Percentiles rank a stretch among this genome's conserved stretches.
Evolutionary conservation across 2,329 filamentous ascomycete species (phyloP).

Genomic region (Sphaerulina musiva): DNA sequence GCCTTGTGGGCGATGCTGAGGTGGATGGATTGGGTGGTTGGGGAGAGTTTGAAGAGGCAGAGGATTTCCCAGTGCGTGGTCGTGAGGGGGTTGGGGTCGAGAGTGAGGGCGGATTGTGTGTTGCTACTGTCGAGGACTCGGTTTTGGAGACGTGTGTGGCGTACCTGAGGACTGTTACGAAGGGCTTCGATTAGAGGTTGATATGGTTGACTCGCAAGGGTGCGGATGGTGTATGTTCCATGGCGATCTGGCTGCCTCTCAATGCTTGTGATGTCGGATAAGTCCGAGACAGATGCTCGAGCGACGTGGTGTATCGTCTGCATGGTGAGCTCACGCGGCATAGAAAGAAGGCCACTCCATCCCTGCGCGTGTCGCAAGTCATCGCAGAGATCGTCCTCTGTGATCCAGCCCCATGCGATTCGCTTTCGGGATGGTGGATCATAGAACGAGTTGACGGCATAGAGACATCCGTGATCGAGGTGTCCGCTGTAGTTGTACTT

Average conservation of each 20-base stretch:
- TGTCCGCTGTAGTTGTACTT: constrained; percentile 40
- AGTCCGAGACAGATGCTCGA: constrained; percentile 32
- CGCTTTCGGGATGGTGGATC: constrained; percentile 39
- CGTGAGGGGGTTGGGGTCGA: constrained; percentile 10
- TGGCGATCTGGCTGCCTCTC: constrained; percentile 26
- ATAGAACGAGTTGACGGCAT: constrained; percentile 47
- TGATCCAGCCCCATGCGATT: constrained; percentile 47
- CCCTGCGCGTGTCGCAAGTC: constrained; percentile 40
- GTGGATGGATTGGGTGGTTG: constrained; percentile 18
- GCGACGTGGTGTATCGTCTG: constrained; percentile 36
- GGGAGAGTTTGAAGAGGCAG: constrained; percentile 21
- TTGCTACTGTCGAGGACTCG: constrained; percentile 1
- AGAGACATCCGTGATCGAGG: constrained; percentile 45
- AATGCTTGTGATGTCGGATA: constrained; percentile 41
- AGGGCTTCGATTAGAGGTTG: constrained; percentile 20
- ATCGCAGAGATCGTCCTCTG: constrained; percentile 46
- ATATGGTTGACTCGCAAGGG: constrained; percentile 34
- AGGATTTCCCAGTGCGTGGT: constrained; percentile 24
- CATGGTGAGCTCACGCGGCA: constrained; percentile 43
- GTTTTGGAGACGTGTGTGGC: constrained; percentile 3
- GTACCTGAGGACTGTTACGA: constrained; percentile 22
- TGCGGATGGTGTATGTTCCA: constrained; percentile 39
- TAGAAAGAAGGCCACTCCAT: constrained; percentile 46
- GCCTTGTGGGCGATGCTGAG: constrained; percentile 23
- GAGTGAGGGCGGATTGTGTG: background rate